Conservation (phyloP, 768 basidiomycete species). For the Rhizopogon rudus region DNA sequence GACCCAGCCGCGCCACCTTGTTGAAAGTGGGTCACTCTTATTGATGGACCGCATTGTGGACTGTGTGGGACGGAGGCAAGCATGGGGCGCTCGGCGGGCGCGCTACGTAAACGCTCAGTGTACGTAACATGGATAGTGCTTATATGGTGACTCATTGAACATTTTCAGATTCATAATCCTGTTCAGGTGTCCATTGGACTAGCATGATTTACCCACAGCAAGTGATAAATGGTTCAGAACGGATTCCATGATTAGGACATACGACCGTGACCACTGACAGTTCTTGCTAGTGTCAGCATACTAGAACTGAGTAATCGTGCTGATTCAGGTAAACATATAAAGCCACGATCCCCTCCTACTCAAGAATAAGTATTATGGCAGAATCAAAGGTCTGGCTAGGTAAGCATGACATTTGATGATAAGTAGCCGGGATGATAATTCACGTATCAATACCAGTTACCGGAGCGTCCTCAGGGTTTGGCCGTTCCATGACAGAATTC, state of each 20-base stretch:
- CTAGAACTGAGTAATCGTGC: background rate
- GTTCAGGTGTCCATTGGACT: no score
- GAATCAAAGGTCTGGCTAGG: slow-evolving; percentile 14
- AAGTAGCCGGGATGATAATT: background rate
- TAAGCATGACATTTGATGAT: background rate
- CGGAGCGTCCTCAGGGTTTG: slow-evolving; percentile 32
- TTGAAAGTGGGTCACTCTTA: background rate
- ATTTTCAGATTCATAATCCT: no score
- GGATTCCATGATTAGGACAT: background rate
- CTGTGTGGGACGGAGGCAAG: background rate
- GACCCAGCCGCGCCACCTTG: slow-evolving; percentile 28
- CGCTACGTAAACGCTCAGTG: background rate
- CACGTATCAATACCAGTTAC: slow-evolving; percentile 22
- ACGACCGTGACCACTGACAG: no score
- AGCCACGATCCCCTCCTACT: background rate
- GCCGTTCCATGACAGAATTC: slow-evolving; percentile 22
- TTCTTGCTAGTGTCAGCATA: no score
- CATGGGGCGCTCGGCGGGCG: background rate
- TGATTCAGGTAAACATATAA: background rate
- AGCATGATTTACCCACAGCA: no score
- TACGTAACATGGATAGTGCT: background rate
- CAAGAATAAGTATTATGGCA: slow-evolving; percentile 1
- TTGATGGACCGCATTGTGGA: slow-evolving; percentile 13
- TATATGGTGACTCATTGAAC: no score
- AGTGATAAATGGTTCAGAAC: background rate